A percentile compares a stretch with the other conserved stretches of the same genome.
phyloP scores from a whole-genome alignment of 257 asterid species.

The Penstemon davidsonii region DNA sequence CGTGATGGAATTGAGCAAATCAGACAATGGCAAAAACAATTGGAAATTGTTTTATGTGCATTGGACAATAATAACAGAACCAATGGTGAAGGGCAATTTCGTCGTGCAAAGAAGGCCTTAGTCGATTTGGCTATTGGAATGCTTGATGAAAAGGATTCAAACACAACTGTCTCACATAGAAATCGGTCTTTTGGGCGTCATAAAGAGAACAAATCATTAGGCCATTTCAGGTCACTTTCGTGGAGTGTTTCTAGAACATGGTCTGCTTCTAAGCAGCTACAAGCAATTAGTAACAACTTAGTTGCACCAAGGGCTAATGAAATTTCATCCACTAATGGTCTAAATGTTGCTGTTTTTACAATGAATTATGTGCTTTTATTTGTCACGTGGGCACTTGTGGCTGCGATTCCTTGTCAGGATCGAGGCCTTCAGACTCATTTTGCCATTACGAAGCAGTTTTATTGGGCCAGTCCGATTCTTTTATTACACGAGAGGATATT shows the following conservation, averaged over 20 bases:
- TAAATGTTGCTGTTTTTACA: conserved; percentile 64
- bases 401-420: conserved; percentile 97
- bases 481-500: conserved; percentile 77
- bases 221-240: conserved; percentile 75
- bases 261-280: conserved; percentile 92
- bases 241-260: conserved; percentile 94
- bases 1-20: conserved; percentile 74
- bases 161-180: conserved; percentile 47
- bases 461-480: conserved; percentile 62
- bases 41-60: conserved; percentile 62
- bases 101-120: conserved; percentile 69
- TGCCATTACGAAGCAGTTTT: conserved; percentile 45
- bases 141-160: conserved; percentile 61
- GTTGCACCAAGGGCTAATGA: conserved; percentile 62
- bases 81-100: conserved; percentile 70
- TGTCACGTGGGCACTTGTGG: conserved; percentile 92
- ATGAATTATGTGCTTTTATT: conserved; percentile 80
- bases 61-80: conserved; percentile 49
- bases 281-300: conserved; percentile 74
- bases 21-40: conserved; percentile 61
- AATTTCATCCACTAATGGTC: conserved; percentile 56
- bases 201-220: conserved; percentile 48
- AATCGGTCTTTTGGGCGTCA: conserved; percentile 83
- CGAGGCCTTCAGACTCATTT: conserved; percentile 86
- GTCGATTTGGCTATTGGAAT: conserved; percentile 55